phyloP scores from a whole-genome alignment of 352 stramenopile species.

The Ophiocytium majus region DNA sequence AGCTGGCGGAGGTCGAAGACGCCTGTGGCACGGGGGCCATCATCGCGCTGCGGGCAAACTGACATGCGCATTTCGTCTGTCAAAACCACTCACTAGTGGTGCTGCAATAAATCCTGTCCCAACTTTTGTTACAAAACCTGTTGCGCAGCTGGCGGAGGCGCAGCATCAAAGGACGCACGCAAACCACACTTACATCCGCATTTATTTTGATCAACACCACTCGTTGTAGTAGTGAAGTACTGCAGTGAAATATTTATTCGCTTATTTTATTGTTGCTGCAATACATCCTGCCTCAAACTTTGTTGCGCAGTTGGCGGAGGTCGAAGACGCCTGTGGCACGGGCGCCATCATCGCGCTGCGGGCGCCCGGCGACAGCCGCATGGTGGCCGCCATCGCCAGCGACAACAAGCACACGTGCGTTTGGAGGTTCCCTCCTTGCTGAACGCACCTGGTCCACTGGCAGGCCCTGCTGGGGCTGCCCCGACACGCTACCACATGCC shows the following conservation, averaged over 20 bases:
- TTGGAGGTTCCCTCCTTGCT: neutral
- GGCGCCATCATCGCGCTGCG: neutral
- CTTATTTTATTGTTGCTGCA: too few species aligned
- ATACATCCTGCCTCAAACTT: too few species aligned
- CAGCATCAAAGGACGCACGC: neutral
- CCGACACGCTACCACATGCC: too few species aligned
- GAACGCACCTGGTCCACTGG: neutral
- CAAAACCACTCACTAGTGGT: too few species aligned
- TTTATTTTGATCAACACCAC: neutral
- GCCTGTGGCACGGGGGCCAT: neutral
- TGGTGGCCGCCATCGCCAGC: neutral
- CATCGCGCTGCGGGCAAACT: neutral
- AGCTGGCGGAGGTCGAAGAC: neutral
- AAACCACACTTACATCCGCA: neutral
- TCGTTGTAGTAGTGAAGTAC: neutral
- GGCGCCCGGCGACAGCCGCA: neutral
- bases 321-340: constrained; percentile 3
- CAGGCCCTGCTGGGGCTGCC: too few species aligned
- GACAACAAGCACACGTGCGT: neutral
- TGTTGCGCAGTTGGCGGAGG: neutral
- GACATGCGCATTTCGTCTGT: too few species aligned
- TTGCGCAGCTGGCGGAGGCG: neutral
- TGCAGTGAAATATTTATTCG: constrained; percentile 5
- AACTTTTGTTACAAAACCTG: too few species aligned
- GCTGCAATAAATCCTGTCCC: too few species aligned